Conservation (phyloP, 225 moss, liverwort and hornwort species). For the Polytrichum formosum region DNA sequence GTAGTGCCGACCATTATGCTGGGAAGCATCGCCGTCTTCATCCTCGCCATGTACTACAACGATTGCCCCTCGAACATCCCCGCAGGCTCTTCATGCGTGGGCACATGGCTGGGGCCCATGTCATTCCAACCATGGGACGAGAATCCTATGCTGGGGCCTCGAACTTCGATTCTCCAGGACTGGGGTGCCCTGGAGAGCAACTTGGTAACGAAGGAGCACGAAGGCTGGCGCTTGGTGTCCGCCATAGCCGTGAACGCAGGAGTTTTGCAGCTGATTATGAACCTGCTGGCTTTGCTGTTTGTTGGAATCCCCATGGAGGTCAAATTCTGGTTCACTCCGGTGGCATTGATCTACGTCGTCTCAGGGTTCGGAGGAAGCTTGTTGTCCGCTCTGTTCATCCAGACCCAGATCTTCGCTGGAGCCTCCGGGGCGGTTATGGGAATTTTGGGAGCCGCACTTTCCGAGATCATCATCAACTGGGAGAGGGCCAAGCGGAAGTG, state of each 20-base stretch:
- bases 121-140: constrained; percentile 73
- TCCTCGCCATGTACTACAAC: constrained; percentile 49
- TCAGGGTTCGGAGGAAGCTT: constrained; percentile 86
- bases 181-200: constrained; percentile 64
- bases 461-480: constrained; percentile 75
- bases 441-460: constrained; percentile 54
- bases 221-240: constrained; percentile 75
- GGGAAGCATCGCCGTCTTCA: constrained; percentile 37
- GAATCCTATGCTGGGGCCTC: constrained; percentile 86
- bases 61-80: constrained; percentile 31
- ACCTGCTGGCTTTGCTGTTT: constrained; percentile 64
- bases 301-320: constrained; percentile 68
- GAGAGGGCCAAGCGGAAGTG: constrained; percentile 23
- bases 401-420: constrained; percentile 65
- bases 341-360: constrained; percentile 45
- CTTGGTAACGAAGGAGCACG: constrained; percentile 16
- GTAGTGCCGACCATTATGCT: constrained; percentile 39
- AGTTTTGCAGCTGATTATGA: constrained; percentile 75
- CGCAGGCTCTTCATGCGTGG: constrained; percentile 20
- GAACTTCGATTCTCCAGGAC: constrained; percentile 26
- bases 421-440: constrained; percentile 80
- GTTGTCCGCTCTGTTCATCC: constrained; percentile 66
- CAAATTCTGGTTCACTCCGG: constrained; percentile 41
- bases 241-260: constrained; percentile 67
- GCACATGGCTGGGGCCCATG: constrained; percentile 31